A percentile compares a stretch with the other conserved stretches of the same genome.
phyloP scores from a whole-genome alignment of 73 alveolate genomes.

The Paramecium sexaurelia region DNA sequence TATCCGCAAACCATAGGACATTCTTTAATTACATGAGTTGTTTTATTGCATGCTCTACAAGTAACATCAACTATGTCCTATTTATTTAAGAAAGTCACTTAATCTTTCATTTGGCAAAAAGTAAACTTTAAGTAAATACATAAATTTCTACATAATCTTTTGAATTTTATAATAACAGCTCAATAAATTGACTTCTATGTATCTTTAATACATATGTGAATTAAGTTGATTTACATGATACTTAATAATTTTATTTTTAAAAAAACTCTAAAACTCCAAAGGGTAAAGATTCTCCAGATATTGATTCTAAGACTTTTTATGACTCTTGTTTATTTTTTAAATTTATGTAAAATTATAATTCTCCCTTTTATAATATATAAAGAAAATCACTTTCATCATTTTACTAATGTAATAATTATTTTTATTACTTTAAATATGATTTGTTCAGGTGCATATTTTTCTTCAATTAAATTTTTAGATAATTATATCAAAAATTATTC shows the following conservation, averaged over 20 bases:
- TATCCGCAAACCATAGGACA: constrained; percentile 58
- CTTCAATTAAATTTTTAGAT: not conserved
- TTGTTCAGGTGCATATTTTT: constrained; percentile 47
- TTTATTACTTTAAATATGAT: not conserved
- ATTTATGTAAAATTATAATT: not conserved
- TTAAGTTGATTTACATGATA: constrained; percentile 48
- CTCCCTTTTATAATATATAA: constrained; percentile 4
- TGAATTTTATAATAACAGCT: not conserved
- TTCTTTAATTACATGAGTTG: constrained; percentile 10
- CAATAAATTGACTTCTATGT: not conserved
- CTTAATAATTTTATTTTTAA: not conserved
- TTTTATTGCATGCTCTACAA: constrained; percentile 56
- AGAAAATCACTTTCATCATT: not conserved
- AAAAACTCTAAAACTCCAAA: constrained; percentile 39
- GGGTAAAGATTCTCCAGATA: not conserved
- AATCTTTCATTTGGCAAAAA: not conserved
- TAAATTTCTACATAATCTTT: not conserved
- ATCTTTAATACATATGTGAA: constrained; percentile 11
- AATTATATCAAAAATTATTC: not conserved
- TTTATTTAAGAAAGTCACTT: not conserved
- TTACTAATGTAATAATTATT: not conserved
- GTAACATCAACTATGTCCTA: not conserved
- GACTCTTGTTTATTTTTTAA: not conserved
- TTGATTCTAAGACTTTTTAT: not conserved
- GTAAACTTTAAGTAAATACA: not conserved